Evolutionary conservation across 495 filamentous ascomycete genomes (phyloP), one percentile per base, ranked within the genome.

Genomic region (Lindgomyces ingoldianus): DNA sequence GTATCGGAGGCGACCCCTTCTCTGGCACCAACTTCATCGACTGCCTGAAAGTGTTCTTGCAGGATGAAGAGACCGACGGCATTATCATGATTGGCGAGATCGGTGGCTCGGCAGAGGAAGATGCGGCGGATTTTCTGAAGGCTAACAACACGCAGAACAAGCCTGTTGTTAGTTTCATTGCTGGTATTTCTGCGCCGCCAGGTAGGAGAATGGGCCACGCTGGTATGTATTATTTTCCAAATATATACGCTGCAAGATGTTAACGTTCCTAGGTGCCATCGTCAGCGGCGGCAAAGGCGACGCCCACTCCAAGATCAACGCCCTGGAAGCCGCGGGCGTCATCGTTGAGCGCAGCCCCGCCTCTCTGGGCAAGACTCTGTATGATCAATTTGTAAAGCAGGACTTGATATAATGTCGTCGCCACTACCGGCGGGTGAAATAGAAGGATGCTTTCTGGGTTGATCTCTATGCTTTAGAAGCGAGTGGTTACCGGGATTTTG

Each of bases 31-130:
- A 96, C 85, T 98, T 98, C 82, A 98, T 96, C 79, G 94, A 98
- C 83, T 96, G 94, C 84, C 82, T 98, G 73, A 89, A 89, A 68
- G 91, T 98, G 73, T 98, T 98, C 87, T 82, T 98, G 67, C 82
- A 94, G 76, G 95, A 98, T 78, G 84, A 89, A 74, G 93, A 96
- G 78, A 98, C 94, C 44, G 95, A 98, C 73, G 94, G 94, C 77
- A 98, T 98, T 73, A 97, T 98, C 81, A 96, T 98, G 94, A 98
- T 98, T 75, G 94, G 94, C 76, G 94, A 98, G 82, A 98, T 98
- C 73, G 94, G 94, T 77, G 94, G 94, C 65, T 90, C 89, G 52
- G 94, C 94, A 51, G 94, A 98, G 80, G 94, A 98, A 80, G 95
- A 98, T 66, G 93, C 94, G 19, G 91, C 93, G 69, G 94, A 98